phyloP scores from a whole-genome alignment of 805 yeast genomes.

The Suhomyces xylopsoci region DNA sequence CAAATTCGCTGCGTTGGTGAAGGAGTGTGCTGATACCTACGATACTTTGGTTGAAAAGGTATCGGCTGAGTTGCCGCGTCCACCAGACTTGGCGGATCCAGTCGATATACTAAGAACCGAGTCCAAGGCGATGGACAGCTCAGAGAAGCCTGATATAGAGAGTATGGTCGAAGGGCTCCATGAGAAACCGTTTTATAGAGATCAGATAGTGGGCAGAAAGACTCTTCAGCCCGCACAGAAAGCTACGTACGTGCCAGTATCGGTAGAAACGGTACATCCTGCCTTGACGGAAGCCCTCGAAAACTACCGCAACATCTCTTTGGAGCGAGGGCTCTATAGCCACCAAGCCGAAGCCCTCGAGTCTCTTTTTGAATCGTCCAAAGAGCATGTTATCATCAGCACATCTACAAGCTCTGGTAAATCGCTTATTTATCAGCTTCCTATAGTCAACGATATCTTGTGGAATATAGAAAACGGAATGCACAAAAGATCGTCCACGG shows the following conservation, averaged over 20 bases:
- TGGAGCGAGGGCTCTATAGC: constrained; percentile 54
- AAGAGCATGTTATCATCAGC: constrained; percentile 74
- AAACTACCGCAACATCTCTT: constrained; percentile 39
- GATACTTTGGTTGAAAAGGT: constrained; percentile 24
- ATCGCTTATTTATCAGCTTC: constrained; percentile 86
- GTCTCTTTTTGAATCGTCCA: constrained; percentile 42
- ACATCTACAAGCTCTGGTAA: constrained; percentile 97
- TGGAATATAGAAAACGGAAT: constrained; percentile 35
- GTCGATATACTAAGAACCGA: constrained; percentile 33
- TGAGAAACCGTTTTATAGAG: constrained; percentile 48
- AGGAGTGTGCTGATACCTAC: not conserved
- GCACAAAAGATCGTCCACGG: constrained; percentile 47
- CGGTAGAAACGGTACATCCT: constrained; percentile 41
- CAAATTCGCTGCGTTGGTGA: constrained; percentile 39
- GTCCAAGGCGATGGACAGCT: not conserved
- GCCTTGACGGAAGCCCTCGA: constrained; percentile 49
- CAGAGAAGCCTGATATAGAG: constrained; percentile 36
- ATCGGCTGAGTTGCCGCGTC: constrained; percentile 43
- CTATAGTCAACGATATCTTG: constrained; percentile 55
- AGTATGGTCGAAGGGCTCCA: constrained; percentile 51
- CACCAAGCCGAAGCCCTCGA: constrained; percentile 84
- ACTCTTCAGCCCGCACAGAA: constrained; percentile 43
- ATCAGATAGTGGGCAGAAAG: constrained; percentile 58
- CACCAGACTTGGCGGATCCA: constrained; percentile 55
- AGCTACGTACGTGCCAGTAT: constrained; percentile 46